Evolutionary conservation across 1,284 basidiomycete species (phyloP).

Genomic region (Tilletia walkeri): DNA sequence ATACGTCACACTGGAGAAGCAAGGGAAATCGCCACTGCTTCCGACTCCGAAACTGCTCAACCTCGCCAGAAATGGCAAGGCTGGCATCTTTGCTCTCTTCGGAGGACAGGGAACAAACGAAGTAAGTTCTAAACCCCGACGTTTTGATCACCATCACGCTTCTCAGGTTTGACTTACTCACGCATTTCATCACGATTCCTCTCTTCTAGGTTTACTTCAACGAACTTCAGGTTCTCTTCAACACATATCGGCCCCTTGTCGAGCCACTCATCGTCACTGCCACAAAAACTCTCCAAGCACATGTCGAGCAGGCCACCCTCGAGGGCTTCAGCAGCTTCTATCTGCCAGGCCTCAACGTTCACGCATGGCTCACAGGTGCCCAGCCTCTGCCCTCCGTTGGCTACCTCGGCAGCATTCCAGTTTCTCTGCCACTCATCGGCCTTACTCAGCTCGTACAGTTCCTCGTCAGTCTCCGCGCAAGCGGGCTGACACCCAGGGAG

Average conservation of each 20-base stretch:
- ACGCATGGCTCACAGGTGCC: constrained; percentile 77
- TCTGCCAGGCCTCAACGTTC: constrained; percentile 74
- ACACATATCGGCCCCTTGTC: constrained; percentile 85
- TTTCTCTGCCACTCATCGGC: constrained; percentile 92
- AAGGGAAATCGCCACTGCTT: constrained; percentile 60
- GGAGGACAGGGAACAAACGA: constrained; percentile 99
- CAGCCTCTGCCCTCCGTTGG: constrained; percentile 70
- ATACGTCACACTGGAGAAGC: background rate
- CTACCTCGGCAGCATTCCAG: constrained; percentile 92
- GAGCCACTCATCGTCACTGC: constrained; percentile 68
- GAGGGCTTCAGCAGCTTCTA: constrained; percentile 68
- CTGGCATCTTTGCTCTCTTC: constrained; percentile 87
- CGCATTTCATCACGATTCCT: background rate
- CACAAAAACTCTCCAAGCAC: constrained; percentile 56
- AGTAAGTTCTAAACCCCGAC: constrained; percentile 50
- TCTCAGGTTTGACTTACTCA: too few species aligned
- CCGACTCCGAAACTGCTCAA: constrained; percentile 68
- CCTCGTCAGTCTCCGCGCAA: constrained; percentile 73
- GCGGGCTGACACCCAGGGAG: constrained; percentile 74
- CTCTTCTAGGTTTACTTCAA: constrained; percentile 78
- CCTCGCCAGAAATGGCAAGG: constrained; percentile 68
- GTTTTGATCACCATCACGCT: background rate
- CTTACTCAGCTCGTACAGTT: constrained; percentile 94
- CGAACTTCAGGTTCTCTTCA: constrained; percentile 85
- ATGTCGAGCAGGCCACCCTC: constrained; percentile 60